Base-by-base conservation (phyloP, 1,284 basidiomycete genomes). In the Phellopilus nigrolimitatus region DNA sequence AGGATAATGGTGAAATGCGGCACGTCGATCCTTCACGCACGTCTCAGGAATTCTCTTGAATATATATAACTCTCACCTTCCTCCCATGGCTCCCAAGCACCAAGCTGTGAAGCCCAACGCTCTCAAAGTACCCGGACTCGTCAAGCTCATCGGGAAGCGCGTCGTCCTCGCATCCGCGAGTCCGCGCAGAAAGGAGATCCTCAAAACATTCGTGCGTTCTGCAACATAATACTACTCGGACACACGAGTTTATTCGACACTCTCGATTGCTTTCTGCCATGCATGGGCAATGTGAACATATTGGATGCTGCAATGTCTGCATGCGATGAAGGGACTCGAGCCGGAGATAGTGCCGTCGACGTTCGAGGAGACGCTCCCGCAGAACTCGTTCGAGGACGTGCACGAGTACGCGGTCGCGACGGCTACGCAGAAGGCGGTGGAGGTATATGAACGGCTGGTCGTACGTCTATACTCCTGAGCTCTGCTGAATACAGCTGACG, bases 341-440 rank as follows among this genome's bases (percentile, higher is more conserved):
- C 92, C 93, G 1, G 91, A 97, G 64, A 79, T 97, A 53, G 75
- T 97, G 0, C 89, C 93, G 0, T 95, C 93, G 2, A 88, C 78
- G 0, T 98, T 98, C 59, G 78, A 80, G 33, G 95, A 98, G 67
- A 74, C 95, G 61, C 71, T 98, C 12, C 74, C 80, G 0, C 73
- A 88, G 43, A 69, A 70, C 15, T 76, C 79, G 2, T 98, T 85
- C 53, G 80, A 82, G 22, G 79, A 90, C 56, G 76, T 89, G 13
- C 89, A 91, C 54, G 92, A 97, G 64, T 98, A 99, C 65, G 91
- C 95, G 0, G 90, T 97, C 4, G 84, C 94, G 6, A 98, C 94
- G 0, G 92, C 92, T 1, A 84, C 82, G 1, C 87, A 95, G 59
- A 98, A 97, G 73, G 94, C 88, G 0, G 79, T 93, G 6, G 90